These are phyloP conservation scores for Scheffersomyces illinoinensis DNA, from an alignment of 1,139 yeast genomes.

Conservation along the genomic window DNA sequence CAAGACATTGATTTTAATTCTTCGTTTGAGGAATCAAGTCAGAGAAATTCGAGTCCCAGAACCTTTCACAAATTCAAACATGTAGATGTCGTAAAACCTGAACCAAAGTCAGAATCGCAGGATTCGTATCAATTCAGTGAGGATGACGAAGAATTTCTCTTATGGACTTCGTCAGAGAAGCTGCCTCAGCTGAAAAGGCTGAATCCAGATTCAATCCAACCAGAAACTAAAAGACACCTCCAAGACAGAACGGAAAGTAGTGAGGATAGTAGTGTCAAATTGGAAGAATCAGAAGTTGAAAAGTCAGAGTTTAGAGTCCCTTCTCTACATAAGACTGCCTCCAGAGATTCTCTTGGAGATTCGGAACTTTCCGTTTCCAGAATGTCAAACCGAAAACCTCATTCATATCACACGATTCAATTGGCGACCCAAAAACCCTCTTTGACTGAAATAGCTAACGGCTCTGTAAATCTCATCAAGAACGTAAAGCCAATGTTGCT, in stretches of 20 bases:
- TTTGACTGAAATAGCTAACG: slow-evolving; percentile 2
- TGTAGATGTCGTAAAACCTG: neutral
- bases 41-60: neutral
- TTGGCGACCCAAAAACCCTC: slow-evolving; percentile 20
- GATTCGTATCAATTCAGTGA: slow-evolving; percentile 12
- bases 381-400: neutral
- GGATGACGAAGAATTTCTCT: slow-evolving; percentile 8
- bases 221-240: neutral
- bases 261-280: neutral
- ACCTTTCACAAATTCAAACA: neutral
- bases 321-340: neutral
- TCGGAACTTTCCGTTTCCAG: neutral
- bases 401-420: slow-evolving; percentile 19
- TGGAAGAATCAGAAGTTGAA: neutral
- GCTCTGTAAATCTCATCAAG: slow-evolving; percentile 11
- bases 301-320: neutral
- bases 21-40: slow-evolving; percentile 2
- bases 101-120: neutral
- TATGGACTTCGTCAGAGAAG: neutral
- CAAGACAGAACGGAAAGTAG: neutral
- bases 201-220: neutral
- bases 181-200: neutral
- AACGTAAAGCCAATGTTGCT: slow-evolving; percentile 38
- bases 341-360: neutral
- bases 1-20: slow-evolving; percentile 12